These are phyloP conservation scores for Ogataea chonburiensis DNA, from an alignment of 805 yeast species.

Conservation along the genomic window DNA sequence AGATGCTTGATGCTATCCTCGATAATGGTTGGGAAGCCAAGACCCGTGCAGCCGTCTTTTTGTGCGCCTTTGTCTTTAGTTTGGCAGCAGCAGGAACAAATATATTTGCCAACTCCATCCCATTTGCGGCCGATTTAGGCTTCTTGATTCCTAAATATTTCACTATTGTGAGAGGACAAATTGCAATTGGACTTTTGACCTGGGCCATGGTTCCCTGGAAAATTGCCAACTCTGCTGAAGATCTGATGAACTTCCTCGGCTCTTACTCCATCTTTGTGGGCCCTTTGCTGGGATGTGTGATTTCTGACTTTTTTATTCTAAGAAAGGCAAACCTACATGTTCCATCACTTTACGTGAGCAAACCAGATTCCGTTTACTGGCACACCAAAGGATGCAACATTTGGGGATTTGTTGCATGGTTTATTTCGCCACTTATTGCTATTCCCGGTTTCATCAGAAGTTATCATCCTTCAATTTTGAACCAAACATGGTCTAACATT, in stretches of 20 bases:
- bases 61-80: slow-evolving; percentile 20
- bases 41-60: slow-evolving; percentile 28
- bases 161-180: slow-evolving; percentile 27
- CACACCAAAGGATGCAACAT: slow-evolving; percentile 19
- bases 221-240: slow-evolving; percentile 20
- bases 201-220: slow-evolving; percentile 29
- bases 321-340: slow-evolving; percentile 24
- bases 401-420: slow-evolving; percentile 24
- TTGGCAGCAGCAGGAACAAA: slow-evolving; percentile 33
- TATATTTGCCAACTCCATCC: slow-evolving; percentile 31
- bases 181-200: slow-evolving; percentile 19
- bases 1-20: slow-evolving; percentile 27
- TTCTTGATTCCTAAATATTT: slow-evolving; percentile 30
- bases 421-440: slow-evolving; percentile 23
- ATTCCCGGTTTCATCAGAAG: slow-evolving; percentile 32
- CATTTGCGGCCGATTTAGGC: slow-evolving; percentile 30
- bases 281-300: slow-evolving; percentile 22
- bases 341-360: slow-evolving; percentile 20
- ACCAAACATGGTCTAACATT: slow-evolving; percentile 21
- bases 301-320: slow-evolving; percentile 22
- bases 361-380: slow-evolving; percentile 19
- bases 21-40: slow-evolving; percentile 31
- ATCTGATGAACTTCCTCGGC: slow-evolving; percentile 22
- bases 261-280: slow-evolving; percentile 25
- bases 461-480: slow-evolving; percentile 18